Evolutionary conservation across 208 protist genomes (phyloP).

Genomic region (Acanthamoeba royreba): DNA sequence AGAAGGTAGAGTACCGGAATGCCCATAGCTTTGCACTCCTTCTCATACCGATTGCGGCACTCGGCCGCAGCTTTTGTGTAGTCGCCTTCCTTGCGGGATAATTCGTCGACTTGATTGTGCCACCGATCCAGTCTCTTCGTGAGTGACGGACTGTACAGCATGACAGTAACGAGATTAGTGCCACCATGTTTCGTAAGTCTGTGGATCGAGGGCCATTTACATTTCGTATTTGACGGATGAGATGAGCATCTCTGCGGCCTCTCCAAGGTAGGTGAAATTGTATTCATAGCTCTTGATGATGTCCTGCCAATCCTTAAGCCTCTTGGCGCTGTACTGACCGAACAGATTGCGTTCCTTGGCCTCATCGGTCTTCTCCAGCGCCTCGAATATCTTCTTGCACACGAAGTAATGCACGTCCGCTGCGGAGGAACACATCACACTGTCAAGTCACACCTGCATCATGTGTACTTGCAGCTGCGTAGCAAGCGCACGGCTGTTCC

Average conservation of each 20-base stretch:
- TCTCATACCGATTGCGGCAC: neutral
- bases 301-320: constrained; percentile 2
- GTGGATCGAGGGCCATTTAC: too few relatives aligned
- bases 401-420: constrained; percentile 24
- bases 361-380: neutral
- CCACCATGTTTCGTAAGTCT: too few relatives aligned
- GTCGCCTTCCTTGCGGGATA: neutral
- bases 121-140: neutral
- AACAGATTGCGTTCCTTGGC: constrained; percentile 3
- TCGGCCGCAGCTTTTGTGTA: neutral
- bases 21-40: neutral
- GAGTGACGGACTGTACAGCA: neutral
- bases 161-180: neutral
- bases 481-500: too few relatives aligned
- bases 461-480: too few relatives aligned
- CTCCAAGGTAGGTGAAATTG: neutral
- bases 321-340: neutral
- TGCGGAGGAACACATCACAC: too few relatives aligned
- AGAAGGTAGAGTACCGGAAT: neutral
- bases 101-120: neutral
- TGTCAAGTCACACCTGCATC: too few relatives aligned
- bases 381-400: constrained; percentile 10
- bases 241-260: constrained; percentile 3
- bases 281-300: constrained; percentile 12
- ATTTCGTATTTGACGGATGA: constrained; percentile 29